Base-by-base conservation (phyloP, 192 early-diverging fungal species). In the Hyaloraphidium curvatum region DNA sequence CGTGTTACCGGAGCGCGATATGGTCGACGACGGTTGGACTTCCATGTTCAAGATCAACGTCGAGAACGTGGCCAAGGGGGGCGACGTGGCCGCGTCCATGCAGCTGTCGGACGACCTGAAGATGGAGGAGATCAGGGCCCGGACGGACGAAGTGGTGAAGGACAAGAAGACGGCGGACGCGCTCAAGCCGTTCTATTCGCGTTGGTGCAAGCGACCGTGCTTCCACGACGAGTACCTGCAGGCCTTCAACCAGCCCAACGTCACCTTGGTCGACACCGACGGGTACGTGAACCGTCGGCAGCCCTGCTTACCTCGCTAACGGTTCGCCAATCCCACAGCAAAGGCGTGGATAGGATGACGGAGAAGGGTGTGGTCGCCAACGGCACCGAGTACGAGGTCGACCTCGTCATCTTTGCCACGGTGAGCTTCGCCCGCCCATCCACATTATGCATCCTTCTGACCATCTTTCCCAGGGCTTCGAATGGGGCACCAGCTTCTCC, bases 91-190 rank as follows among this genome's bases (percentile, higher is more conserved):
- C 7, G 25, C 43, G 17, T 48, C 25, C 14, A 14, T 48, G 7
- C 43, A 48, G 19, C 14, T 48, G 43, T 14, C 43, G 17, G 43
- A 48, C 23, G 14, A 22, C 19, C 14, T 22, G 43, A 48, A 48
- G 43, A 48, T 48, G 43, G 43, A 48, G 43, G 43, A 48, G 19
- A 48, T 48, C 25, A 48, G 43, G 25, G 43, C 43, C 17, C 5
- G 43, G 43, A 25, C 25, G 7, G 43, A 48, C 43, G 14, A 14
- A 25, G 25, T 48, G 17, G 43, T 48, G 14, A 48, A 48, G 19
- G 43, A 48, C 43, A 14, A 14, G 23, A 19, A 48, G 19, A 48
- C 43, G 25, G 43, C 43, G 17, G 43, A 48, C 17, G 43, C 43
- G 7, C 19, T 48, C 7, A 48, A 48, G 43, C 43, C 43, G 43